Evolutionary conservation across 1,284 basidiomycete species (phyloP).

Genomic region (Vanrija sp.): DNA sequence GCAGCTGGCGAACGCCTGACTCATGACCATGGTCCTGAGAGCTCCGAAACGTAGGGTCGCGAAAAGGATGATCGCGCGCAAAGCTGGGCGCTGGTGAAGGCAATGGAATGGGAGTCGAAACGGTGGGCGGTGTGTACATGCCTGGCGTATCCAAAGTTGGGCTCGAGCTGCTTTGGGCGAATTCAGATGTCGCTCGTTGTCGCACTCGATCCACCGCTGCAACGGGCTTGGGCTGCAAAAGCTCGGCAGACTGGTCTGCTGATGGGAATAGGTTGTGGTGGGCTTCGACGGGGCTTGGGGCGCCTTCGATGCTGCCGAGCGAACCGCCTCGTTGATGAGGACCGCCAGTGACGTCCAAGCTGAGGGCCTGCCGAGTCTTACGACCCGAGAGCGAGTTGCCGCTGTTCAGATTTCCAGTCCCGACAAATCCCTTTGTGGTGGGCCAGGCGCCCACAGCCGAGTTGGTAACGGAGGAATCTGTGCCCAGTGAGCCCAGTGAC

Average conservation of each 20-base stretch:
- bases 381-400: not conserved
- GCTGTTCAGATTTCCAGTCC: constrained; percentile 37
- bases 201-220: too few species aligned
- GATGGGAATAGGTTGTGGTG: not conserved
- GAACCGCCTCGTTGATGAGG: constrained; percentile 7
- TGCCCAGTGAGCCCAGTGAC: constrained; percentile 26
- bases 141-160: too few species aligned
- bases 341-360: too few species aligned
- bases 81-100: not conserved
- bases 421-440: constrained; percentile 38
- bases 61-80: too few species aligned
- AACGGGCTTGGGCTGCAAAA: too few species aligned
- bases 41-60: too few species aligned
- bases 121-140: not conserved
- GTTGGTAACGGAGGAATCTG: not conserved
- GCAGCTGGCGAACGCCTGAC: too few species aligned
- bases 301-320: constrained; percentile 11
- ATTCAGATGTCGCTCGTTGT: too few species aligned
- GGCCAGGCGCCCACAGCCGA: constrained; percentile 24
- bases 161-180: too few species aligned
- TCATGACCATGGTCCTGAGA: too few species aligned
- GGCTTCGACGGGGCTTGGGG: constrained; percentile 9
- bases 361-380: too few species aligned
- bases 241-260: not conserved
- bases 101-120: not conserved